Evolutionary conservation across 2,329 filamentous ascomycete species (phyloP), one percentile per base, ranked within the genome.

Genomic region (Stromatinia cepivora): DNA sequence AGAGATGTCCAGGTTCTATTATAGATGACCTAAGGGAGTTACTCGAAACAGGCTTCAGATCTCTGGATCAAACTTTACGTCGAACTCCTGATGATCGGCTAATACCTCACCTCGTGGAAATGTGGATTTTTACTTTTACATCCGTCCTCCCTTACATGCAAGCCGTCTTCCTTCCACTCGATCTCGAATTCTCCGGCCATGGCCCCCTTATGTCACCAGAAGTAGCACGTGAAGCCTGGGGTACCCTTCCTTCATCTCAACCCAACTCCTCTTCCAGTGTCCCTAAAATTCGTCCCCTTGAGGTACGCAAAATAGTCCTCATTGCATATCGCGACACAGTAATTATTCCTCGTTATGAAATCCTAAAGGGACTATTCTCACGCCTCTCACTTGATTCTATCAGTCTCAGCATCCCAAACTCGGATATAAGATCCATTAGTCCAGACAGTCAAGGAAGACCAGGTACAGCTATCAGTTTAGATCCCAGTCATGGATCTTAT

Each of bases 51-150:
- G 95, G 95, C 1, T 99, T 98, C 77, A 85, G 87, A 42, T 93
- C 91, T 2, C 84, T 99, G 3, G 94, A 97, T 74, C 91, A 94
- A 73, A 94, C 92, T 0, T 82, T 98, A 25, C 87, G 90, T 63
- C 87, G 88, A 58, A 89, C 93, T 0, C 86, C 92, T 0, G 94
- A 98, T 76, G 94, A 97, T 71, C 87, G 90, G 46, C 86, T 98
- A n/a, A 93, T 98, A 31, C 92, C 93, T 0, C 89, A 93, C 69
- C 84, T 99, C 0, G 94, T 97, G 3, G 93, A 97, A 78, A 89
- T 97, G 77, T 99, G 95, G 95, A 87, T 96, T 70, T 89, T 95
- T 59, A 94, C 95, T 0, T 97, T 97, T 76, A 94, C 93, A 3
- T 91, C 88, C 9, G 92, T 98, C 50, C 81, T 98, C 7, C 95